Base-by-base conservation (phyloP, 108 stramenopile genomes). In the Fragilariopsis cylindrus region DNA sequence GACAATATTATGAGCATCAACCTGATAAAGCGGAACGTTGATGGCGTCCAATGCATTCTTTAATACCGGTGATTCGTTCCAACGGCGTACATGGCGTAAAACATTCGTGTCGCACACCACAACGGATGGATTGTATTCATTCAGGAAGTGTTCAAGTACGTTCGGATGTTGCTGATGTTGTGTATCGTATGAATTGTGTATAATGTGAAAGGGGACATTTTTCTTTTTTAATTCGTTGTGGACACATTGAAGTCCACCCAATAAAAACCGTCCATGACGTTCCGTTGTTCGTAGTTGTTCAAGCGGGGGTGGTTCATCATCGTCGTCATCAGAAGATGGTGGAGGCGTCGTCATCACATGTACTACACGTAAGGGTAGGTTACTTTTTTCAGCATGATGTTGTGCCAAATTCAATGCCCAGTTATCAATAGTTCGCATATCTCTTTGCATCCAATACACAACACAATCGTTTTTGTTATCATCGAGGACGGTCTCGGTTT, bases 1-100 rank as follows among this genome's bases (percentile, higher is more conserved):
- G 15, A 98, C 97, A 48, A 99, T 81, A 68, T 99, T 99, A 82
- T 98, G 97, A 0, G 99, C 97, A 78, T 99, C 99, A n/a, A 98
- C 96, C 69, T 96, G 93, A 78, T 76, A 86, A 57, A 99, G 57
- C 7, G 99, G 96, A 40, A 91, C 72, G 44, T 69, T 70, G 11
- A 44, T 30, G 0, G 62, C 62, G 39, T 63, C 62, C 42, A 63
- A n/a, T 15, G 4, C 87, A 45, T 43, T 74, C 74, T 8, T 68
- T 76, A 15, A 86, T 77, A 16, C 94, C 87, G 18, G 62, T 2
- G 60, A 76, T 57, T 93, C 84, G 56, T 73, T 82, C 90, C 94
- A 96, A 30, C 81, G 75, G 30, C 83, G 82, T 66, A 72, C 78
- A 60, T 76, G 83, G 6, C 97, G 90, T 15, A 99, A 76, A 1